Evolutionary conservation across 2,329 filamentous ascomycete genomes (phyloP).

Genomic region (Juglanconis juglandina): DNA sequence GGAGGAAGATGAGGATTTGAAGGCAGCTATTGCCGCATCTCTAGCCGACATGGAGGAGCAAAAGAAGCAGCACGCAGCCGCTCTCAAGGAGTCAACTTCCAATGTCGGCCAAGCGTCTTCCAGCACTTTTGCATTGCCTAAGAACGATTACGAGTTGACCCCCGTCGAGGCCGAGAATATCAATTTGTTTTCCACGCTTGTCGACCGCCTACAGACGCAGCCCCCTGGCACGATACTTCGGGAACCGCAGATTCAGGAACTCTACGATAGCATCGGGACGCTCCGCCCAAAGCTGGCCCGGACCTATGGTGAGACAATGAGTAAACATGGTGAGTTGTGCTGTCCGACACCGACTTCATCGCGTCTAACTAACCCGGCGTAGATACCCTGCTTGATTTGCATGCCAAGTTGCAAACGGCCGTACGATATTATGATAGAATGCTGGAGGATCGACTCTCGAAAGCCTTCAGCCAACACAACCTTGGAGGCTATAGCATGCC

Average conservation of each 20-base stretch:
- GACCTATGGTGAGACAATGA: conserved; percentile 98
- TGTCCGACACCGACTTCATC: not conserved
- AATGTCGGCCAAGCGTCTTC: conserved; percentile 45
- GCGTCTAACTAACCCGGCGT: conserved; percentile 37
- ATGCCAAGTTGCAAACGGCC: conserved; percentile 92
- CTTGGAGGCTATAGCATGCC: conserved; percentile 63
- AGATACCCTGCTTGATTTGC: conserved; percentile 91
- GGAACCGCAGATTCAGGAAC: conserved; percentile 94
- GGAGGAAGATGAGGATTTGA: conserved; percentile 88
- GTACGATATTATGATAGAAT: conserved; percentile 97
- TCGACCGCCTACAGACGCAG: conserved; percentile 91
- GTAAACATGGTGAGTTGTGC: conserved; percentile 79
- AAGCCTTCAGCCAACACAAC: conserved; percentile 81
- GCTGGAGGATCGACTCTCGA: conserved; percentile 91
- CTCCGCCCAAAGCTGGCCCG: conserved; percentile 88
- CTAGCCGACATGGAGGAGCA: conserved; percentile 97
- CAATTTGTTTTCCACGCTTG: conserved; percentile 88
- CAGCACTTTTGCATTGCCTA: conserved; percentile 62
- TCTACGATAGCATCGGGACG: conserved; percentile 95
- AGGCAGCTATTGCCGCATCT: conserved; percentile 92
- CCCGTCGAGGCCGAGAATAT: conserved; percentile 96
- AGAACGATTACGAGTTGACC: conserved; percentile 92
- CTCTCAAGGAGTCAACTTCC: conserved; percentile 67
- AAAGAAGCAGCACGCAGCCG: conserved; percentile 83
- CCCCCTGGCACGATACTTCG: conserved; percentile 93